Evolutionary conservation across 768 basidiomycete species (phyloP).

Genomic region (Candolleomyces eurysporus): DNA sequence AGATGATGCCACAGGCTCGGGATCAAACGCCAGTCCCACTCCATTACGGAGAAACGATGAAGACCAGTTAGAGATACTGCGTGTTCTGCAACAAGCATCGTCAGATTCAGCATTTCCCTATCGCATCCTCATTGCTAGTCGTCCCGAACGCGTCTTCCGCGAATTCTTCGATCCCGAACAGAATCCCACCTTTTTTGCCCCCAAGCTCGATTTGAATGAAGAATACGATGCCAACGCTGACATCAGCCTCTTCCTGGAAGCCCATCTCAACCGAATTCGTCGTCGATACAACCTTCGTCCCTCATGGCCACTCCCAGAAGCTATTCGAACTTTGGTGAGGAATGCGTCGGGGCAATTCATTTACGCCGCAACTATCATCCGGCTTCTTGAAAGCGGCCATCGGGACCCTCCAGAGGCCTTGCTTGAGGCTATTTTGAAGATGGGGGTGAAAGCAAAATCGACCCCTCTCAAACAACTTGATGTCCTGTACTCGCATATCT

Average conservation of each 20-base stretch:
- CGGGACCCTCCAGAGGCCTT: not conserved
- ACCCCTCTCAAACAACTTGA: not conserved
- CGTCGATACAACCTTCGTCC: not conserved
- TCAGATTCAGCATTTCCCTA: not conserved
- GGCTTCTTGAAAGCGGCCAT: not conserved
- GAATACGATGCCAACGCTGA: not conserved
- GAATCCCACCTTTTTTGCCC: not conserved
- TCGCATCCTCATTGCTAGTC: not conserved
- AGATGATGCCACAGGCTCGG: not conserved
- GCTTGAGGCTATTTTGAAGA: not conserved
- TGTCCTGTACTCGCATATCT: not conserved
- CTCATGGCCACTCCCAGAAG: not conserved
- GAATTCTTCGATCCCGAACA: not conserved
- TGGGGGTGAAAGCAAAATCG: not conserved
- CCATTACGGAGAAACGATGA: not conserved
- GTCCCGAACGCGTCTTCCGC: not conserved
- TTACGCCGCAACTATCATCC: not conserved
- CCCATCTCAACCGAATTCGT: not conserved
- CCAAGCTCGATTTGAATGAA: not conserved
- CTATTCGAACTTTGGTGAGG: not conserved
- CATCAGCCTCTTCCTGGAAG: not conserved
- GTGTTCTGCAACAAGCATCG: not conserved
- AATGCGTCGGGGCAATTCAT: not conserved
- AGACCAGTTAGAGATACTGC: not conserved
- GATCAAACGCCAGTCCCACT: not conserved